Evolutionary conservation across 805 yeast genomes (phyloP).

Genomic region (Komagataella phaffii): DNA sequence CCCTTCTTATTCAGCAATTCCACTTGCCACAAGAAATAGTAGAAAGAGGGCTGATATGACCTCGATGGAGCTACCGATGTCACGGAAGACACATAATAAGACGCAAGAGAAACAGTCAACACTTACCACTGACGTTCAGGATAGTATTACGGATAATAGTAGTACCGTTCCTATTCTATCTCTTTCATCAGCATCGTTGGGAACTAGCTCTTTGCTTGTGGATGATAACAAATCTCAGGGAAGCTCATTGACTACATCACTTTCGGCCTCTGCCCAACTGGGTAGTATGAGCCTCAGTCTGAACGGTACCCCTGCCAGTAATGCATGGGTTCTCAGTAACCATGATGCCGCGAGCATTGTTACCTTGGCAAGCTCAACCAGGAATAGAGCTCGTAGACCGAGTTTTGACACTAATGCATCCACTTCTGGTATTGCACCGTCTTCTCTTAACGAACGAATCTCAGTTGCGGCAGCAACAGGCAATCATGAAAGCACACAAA

Average conservation of each 20-base stretch:
- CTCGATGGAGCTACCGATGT: neutral
- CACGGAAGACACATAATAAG: neutral
- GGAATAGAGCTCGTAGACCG: slow-evolving; percentile 15
- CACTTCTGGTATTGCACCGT: slow-evolving; percentile 60
- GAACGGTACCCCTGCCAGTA: neutral
- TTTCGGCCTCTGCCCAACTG: slow-evolving; percentile 20
- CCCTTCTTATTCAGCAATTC: neutral
- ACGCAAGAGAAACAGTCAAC: slow-evolving; percentile 3
- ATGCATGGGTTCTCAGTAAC: slow-evolving; percentile 1
- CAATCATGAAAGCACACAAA: neutral
- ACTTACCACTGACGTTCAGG: neutral
- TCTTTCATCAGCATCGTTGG: slow-evolving; percentile 24
- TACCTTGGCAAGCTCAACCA: slow-evolving; percentile 19
- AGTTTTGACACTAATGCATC: slow-evolving; percentile 43
- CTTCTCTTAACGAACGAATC: slow-evolving; percentile 51
- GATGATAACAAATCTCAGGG: neutral
- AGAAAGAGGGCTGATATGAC: neutral
- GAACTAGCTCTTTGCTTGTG: slow-evolving; percentile 7
- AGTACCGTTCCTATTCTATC: slow-evolving; percentile 37
- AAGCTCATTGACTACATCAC: slow-evolving; percentile 30
- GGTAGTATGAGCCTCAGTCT: slow-evolving; percentile 1
- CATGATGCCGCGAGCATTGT: slow-evolving; percentile 18
- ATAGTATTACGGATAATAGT: slow-evolving; percentile 18
- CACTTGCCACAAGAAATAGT: neutral
- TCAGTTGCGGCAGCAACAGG: slow-evolving; percentile 4